Evolutionary conservation across 2,329 filamentous ascomycete species (phyloP).

Genomic region (Diaporthe capsici): DNA sequence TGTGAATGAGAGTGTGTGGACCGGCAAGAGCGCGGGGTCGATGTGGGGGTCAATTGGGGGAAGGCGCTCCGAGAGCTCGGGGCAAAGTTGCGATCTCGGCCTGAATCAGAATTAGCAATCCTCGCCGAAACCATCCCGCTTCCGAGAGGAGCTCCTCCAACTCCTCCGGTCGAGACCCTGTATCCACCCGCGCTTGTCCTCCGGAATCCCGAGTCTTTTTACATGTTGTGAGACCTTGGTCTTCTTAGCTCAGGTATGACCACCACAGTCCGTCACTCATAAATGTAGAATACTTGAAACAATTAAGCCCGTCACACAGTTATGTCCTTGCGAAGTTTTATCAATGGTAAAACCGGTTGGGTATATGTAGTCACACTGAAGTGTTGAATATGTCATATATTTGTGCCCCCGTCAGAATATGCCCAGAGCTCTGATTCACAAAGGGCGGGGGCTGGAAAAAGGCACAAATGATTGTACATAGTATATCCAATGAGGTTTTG

Average conservation of each 20-base stretch:
- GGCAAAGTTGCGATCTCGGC: slow-evolving; percentile 28
- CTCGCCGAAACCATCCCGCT: slow-evolving; percentile 19
- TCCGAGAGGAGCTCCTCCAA: not conserved
- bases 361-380: too few relatives aligned
- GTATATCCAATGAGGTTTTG: too few relatives aligned
- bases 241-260: not conserved
- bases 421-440: not conserved
- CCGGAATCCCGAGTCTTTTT: not conserved
- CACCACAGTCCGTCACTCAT: too few relatives aligned
- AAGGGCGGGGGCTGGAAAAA: not conserved
- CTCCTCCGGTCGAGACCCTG: not conserved
- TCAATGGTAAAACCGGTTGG: too few relatives aligned
- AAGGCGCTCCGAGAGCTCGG: not conserved
- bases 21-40: slow-evolving; percentile 27
- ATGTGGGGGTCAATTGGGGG: slow-evolving; percentile 27
- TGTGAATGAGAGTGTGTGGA: slow-evolving; percentile 3
- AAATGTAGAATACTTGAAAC: too few relatives aligned
- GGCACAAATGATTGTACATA: not conserved
- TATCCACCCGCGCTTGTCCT: not conserved
- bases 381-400: too few relatives aligned
- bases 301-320: too few relatives aligned
- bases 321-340: too few relatives aligned
- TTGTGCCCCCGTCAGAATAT: too few relatives aligned
- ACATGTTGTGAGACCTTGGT: not conserved
- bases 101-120: not conserved